Evolutionary conservation across 306 rosid genomes (phyloP), one percentile per base, ranked within the genome.

Genomic region (Acacia confusa): DNA sequence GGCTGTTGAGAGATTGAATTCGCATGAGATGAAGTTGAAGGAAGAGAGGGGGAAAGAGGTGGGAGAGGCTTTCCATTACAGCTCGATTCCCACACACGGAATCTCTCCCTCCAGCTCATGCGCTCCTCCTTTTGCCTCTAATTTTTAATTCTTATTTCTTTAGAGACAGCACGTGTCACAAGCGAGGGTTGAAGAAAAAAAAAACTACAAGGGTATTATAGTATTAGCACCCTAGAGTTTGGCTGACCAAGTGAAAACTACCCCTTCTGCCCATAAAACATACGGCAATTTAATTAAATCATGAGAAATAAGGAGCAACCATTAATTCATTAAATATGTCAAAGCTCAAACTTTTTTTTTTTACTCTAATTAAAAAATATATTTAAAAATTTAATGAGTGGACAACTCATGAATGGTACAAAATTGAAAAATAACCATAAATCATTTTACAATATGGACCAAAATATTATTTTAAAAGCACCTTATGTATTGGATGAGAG

Each of bases 41-140:
- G 82, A 77, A 87, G 77, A 64, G 58, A 3, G 38, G 55, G 72
- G 69, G 82, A 81, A 82, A 79, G 82, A 72, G 83, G 74, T 4
- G 34, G 24, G 24, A 22, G 28, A 5, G 30, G 73, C 55, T 82
- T 75, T 75, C 81, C 81, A 32, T 80, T 79, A 77, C 91, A 90
- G 92, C 92, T 87, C 64, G 70, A 86, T 43, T 79, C 84, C 85
- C 84, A 80, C 86, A 84, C 88, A 81, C 91, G 90, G 92, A 89
- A 89, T 86, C 92, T 86, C 85, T 14, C 52, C 82, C 76, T 83
- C 83, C 97, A 92, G 94, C 94, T 92, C 88, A 76, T 83, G 45
- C 75, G 70, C 64, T 45, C 76, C 41, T 76, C 55, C 2, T 53
- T 53, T 84, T 77, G 75, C 7, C 15, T 79, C 50, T 77, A 80